Percentiles rank a stretch among this genome's conserved stretches.
Evolutionary conservation across 1,284 basidiomycete species (phyloP).

Genomic region (Bjerkandera adusta): DNA sequence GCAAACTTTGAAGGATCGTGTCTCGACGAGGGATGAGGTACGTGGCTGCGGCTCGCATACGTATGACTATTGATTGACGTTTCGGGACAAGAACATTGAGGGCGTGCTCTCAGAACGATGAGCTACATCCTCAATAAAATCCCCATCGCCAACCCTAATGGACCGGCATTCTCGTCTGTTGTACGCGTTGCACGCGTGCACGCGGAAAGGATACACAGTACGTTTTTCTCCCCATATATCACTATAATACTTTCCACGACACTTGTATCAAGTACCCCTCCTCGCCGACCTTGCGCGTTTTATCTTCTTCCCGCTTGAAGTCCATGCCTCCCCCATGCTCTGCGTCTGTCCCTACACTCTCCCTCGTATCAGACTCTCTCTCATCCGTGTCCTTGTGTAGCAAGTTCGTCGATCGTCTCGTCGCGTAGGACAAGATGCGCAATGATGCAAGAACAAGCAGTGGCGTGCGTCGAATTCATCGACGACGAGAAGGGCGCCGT

Average conservation of each 20-base stretch:
- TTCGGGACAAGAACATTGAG: conserved; percentile 78
- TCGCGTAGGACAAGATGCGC: conserved; percentile 74
- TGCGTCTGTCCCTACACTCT: conserved; percentile 78
- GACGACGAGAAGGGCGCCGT: conserved; percentile 76
- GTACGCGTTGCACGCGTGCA: conserved; percentile 88
- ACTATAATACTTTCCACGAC: not conserved
- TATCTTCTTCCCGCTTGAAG: conserved; percentile 55
- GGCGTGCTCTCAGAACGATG: conserved; percentile 92
- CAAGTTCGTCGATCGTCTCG: conserved; percentile 79
- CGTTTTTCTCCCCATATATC: too few species aligned
- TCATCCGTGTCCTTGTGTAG: conserved; percentile 68
- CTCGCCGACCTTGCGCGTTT: conserved; percentile 91
- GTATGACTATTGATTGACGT: too few species aligned
- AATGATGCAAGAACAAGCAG: conserved; percentile 76
- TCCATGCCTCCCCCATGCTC: conserved; percentile 67
- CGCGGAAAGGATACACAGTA: conserved; percentile 94
- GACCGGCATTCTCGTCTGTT: conserved; percentile 83
- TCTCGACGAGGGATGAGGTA: conserved; percentile 90
- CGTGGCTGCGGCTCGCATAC: conserved; percentile 20
- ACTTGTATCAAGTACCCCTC: conserved; percentile 3
- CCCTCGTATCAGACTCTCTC: conserved; percentile 82
- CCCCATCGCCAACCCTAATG: conserved; percentile 59
- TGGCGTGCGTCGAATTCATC: conserved; percentile 90
- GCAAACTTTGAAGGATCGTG: conserved; percentile 87
- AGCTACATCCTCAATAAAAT: conserved; percentile 99